Base-by-base conservation (phyloP, 129 eudicot species). In the Flaveria brownii region DNA sequence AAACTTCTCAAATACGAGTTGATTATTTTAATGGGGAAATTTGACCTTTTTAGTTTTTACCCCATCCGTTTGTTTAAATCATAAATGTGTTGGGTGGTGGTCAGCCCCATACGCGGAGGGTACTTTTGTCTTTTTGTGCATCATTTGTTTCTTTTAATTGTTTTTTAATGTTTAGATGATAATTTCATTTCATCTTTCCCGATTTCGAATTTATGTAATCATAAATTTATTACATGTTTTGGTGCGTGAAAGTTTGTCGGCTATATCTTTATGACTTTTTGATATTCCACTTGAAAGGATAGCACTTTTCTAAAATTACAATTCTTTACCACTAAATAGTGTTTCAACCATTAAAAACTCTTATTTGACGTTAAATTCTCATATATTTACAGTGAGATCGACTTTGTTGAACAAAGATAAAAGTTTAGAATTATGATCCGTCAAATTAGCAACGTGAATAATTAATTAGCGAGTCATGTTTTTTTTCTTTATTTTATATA, bases 171-270 rank as follows among this genome's bases (percentile, higher is more conserved):
- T 6, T 36, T 51, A 36, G 12, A 5, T 51, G 15, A 9, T 15
- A 13, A 47, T 55, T 36, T 36, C 41, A 36, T 36, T 33, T 36
- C 41, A 36, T 36, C 41, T 36, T 36, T 36, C 41, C 41, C 41
- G 1, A 36, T 36, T 36, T 36, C 7, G 41, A 36, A 36, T 43
- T n/a, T 60, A 77, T 52, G 61, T 71, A 50, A 74, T 74, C 47
- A 74, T 72, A 67, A 45, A 33, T 41, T 55, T 56, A 8, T 50
- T 74, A 45, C 74, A 18, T 67, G 51, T 74, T 75, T 65, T 80
- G 79, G 83, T 73, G 70, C 67, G 79, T 77, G 75, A 77, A 57
- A 71, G 68, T 72, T 82, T 80, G 83, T 80, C 83, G 83, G 79
- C 79, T 63, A 51, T 75, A 6, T 43, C 63, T 70, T 71, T 75